Evolutionary conservation across 352 stramenopile species (phyloP).

Genomic region (Globisporangium rhizosaccharum): DNA sequence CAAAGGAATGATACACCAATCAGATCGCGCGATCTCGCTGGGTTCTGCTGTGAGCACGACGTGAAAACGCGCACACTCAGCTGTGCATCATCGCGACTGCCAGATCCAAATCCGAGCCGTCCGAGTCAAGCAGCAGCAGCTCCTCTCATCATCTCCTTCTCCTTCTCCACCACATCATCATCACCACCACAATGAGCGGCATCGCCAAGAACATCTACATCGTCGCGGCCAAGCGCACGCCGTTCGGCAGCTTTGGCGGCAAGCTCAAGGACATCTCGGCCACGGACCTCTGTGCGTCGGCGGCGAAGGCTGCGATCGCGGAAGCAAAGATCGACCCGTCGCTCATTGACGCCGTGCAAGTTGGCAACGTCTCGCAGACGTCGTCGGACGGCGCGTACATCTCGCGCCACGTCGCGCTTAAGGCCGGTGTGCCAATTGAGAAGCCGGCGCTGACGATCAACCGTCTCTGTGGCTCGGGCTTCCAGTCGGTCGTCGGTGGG

Average conservation of each 20-base stretch:
- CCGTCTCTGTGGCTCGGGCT: slow-evolving; percentile 95
- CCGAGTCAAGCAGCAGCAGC: slow-evolving; percentile 9
- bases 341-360: slow-evolving; percentile 90
- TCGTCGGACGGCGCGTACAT: slow-evolving; percentile 93
- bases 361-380: slow-evolving; percentile 96
- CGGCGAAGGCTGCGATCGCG: slow-evolving; percentile 82
- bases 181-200: slow-evolving; percentile 16
- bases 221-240: slow-evolving; percentile 94
- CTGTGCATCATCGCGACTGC: slow-evolving; percentile 1
- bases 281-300: slow-evolving; percentile 87
- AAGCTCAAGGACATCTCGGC: slow-evolving; percentile 91
- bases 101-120: slow-evolving; percentile 22
- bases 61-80: neutral
- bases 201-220: slow-evolving; percentile 91
- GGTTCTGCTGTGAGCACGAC: neutral
- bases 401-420: slow-evolving; percentile 92
- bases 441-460: slow-evolving; percentile 96
- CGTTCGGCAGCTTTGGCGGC: slow-evolving; percentile 93
- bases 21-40: too few relatives aligned
- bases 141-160: neutral
- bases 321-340: slow-evolving; percentile 79
- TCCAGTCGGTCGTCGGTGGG: slow-evolving; percentile 94
- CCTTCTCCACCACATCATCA: neutral
- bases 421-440: slow-evolving; percentile 83
- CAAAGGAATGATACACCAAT: too few relatives aligned